Conservation (phyloP, 192 early-diverging fungal species). For the Podila epigama region DNA sequence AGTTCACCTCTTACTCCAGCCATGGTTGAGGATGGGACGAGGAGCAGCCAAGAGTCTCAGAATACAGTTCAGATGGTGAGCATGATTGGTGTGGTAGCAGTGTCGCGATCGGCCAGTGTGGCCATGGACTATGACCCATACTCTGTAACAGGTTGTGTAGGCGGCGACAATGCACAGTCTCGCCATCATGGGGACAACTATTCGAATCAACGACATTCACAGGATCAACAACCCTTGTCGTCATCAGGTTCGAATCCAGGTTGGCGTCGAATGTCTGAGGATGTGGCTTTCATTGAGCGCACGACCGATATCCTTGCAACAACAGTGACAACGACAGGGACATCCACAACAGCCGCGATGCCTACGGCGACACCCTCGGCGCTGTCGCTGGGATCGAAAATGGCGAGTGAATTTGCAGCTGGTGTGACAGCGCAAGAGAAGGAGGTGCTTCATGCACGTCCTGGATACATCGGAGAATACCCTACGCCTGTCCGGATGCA, state of each 20-base stretch:
- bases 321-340: not conserved
- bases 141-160: not conserved
- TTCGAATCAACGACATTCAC: too few species aligned
- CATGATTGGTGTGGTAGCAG: not conserved
- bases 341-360: too few species aligned
- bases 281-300: not conserved
- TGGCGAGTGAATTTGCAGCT: too few species aligned
- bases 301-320: not conserved
- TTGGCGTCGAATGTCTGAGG: not conserved
- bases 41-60: not conserved
- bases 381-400: too few species aligned
- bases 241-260: too few species aligned
- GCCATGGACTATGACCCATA: not conserved
- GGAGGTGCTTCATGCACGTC: constrained; percentile 21
- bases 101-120: not conserved
- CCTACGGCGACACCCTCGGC: too few species aligned
- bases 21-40: too few species aligned
- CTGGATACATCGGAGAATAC: constrained; percentile 27
- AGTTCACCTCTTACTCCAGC: not conserved
- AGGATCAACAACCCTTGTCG: too few species aligned
- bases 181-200: too few species aligned
- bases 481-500: constrained; percentile 35
- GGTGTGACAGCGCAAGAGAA: too few species aligned
- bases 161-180: not conserved
- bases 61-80: not conserved